These are phyloP conservation scores for Candida schatavii DNA, from an alignment of 805 yeast species.

Conservation along the genomic window DNA sequence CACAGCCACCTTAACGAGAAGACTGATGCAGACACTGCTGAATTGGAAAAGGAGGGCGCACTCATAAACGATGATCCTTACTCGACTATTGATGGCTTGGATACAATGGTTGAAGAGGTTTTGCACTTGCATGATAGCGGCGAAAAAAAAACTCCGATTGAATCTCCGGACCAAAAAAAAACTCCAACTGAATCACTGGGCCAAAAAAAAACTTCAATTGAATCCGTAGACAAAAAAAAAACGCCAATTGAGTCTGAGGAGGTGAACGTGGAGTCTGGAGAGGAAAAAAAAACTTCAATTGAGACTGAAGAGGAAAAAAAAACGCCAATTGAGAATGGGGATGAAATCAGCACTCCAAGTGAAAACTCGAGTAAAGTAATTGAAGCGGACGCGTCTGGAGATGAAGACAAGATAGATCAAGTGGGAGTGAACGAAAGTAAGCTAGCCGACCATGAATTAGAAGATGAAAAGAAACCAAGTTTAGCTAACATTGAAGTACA, in stretches of 20 bases:
- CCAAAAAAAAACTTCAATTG: constrained; percentile 10
- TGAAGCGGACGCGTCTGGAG: background rate
- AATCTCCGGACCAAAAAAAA: constrained; percentile 13
- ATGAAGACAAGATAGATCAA: constrained; percentile 1
- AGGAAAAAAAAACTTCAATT: background rate
- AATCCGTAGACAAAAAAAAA: background rate
- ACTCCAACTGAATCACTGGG: constrained; percentile 7
- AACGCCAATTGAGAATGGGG: background rate
- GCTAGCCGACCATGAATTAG: no score
- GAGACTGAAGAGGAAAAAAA: constrained; percentile 3
- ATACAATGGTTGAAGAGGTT: constrained; percentile 49
- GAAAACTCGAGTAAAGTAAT: background rate
- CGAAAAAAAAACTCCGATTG: constrained; percentile 12
- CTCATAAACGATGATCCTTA: constrained; percentile 50
- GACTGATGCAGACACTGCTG: constrained; percentile 31
- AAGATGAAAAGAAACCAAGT: no score
- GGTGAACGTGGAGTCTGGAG: background rate
- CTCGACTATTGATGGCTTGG: constrained; percentile 46
- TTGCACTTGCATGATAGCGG: constrained; percentile 27
- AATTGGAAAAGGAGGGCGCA: constrained; percentile 56
- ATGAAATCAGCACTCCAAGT: background rate
- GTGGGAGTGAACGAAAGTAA: no score
- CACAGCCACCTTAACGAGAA: constrained; percentile 17
- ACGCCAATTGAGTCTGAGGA: background rate
- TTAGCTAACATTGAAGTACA: background rate